Evolutionary conservation across 345 rosid genomes (phyloP).

Genomic region (Populus ilicifolia): DNA sequence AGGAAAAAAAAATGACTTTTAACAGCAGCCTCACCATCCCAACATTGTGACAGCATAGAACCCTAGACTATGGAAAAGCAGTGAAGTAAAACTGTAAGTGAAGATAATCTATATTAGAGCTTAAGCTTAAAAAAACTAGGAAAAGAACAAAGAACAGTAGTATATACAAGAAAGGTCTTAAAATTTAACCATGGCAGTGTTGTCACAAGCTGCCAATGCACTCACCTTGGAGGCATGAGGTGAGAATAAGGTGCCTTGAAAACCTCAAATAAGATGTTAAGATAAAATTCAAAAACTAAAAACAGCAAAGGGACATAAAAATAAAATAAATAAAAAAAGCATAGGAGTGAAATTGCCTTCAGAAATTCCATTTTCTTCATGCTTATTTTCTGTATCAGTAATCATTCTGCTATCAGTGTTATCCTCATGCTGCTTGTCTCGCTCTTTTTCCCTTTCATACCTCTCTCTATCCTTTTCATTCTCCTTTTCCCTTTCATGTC

Average conservation of each 20-base stretch:
- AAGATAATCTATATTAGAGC: not conserved
- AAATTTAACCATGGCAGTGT: not conserved
- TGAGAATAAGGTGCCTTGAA: not conserved
- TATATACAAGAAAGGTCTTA: not conserved
- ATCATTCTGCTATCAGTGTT: conserved; percentile 43
- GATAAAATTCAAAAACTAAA: not conserved
- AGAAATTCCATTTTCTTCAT: conserved; percentile 54
- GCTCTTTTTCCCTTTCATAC: conserved; percentile 56
- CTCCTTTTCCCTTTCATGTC: conserved; percentile 65
- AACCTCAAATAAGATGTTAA: not conserved
- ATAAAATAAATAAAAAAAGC: not conserved
- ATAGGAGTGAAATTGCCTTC: conserved; percentile 35
- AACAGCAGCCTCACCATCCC: not conserved
- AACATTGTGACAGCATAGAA: not conserved
- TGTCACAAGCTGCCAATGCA: not conserved
- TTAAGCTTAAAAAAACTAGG: not conserved
- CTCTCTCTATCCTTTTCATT: conserved; percentile 49
- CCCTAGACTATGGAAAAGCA: not conserved
- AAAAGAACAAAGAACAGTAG: not conserved
- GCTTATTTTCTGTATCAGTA: conserved; percentile 52
- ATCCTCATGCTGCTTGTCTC: conserved; percentile 60
- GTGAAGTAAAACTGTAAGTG: not conserved
- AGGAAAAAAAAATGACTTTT: not conserved
- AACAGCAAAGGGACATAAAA: conserved; percentile 4
- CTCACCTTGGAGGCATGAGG: not conserved